Base-by-base conservation (phyloP, 441 rosid species). In the Syzygium malaccense region DNA sequence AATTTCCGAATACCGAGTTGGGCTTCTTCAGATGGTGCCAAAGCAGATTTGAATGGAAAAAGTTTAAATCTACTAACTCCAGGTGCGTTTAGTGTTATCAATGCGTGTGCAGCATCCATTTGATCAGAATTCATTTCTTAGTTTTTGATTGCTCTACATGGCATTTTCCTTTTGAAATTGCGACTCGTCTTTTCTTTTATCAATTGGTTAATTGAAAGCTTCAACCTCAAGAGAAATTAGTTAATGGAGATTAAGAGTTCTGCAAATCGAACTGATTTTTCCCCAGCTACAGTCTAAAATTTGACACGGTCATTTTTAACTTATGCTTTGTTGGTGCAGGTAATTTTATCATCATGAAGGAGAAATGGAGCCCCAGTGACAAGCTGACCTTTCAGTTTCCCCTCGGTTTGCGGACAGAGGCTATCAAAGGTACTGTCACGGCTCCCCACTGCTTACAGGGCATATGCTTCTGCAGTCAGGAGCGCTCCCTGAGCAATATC, bases 1-100 rank as follows among this genome's bases (percentile, higher is more conserved):
- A 93, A 97, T 90, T 90, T 97, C 88, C 93, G 99, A 30, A 92
- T 96, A 87, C 99, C 99, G 11, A 66, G 89, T 49, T 98, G 99
- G 99, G 90, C 97, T 26, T 19, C 90, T 85, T 92, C 91, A 23
- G 86, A 89, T 87, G 95, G 92, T 90, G 96, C 97, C 41, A 89
- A 92, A 89, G 97, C 96, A 54, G 87, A 91, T 62, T 84, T 96
- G 89, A 98, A 97, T 91, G 93, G 89, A 7, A 90, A 94, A 90
- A 90, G 89, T 88, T 88, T 94, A 88, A 53, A 92, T 71, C 62
- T 94, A 41, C 97, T 98, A 62, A 90, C 93, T 88, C 94, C 96
- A 91, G 99, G 99, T 98, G 79, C 23, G 86, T 57, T 87, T 85
- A 28, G 58, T 18, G 51, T 91, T 83, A 41, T 66, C 53, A 41